Percentiles rank a stretch among this genome's conserved stretches.
Conservation (phyloP, 2,329 filamentous ascomycete genomes). For the Fusarium clavum region DNA sequence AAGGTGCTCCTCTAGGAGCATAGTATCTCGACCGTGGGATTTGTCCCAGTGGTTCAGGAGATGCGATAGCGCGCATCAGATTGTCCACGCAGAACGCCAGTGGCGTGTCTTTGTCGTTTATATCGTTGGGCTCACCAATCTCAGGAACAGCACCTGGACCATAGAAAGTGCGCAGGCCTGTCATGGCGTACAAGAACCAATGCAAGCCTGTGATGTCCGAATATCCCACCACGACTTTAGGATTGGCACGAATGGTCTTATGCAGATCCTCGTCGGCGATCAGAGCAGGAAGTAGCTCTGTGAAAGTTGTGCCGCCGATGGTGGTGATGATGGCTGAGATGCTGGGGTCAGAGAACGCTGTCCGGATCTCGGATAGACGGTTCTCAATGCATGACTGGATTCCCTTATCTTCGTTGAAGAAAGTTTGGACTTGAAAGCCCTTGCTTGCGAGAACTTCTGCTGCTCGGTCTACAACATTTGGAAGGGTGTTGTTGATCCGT, state of each 20-base stretch:
- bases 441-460: slow-evolving; percentile 45
- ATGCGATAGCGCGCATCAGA: slow-evolving; percentile 49
- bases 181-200: slow-evolving; percentile 54
- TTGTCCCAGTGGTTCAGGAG: slow-evolving; percentile 45
- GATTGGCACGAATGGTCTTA: slow-evolving; percentile 48
- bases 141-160: slow-evolving; percentile 55
- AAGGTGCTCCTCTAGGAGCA: slow-evolving; percentile 40
- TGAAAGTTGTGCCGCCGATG: slow-evolving; percentile 54
- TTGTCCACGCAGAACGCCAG: slow-evolving; percentile 49
- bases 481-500: slow-evolving; percentile 50
- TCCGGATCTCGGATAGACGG: slow-evolving; percentile 53
- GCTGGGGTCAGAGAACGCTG: slow-evolving; percentile 52
- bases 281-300: slow-evolving; percentile 54
- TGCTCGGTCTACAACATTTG: slow-evolving; percentile 49
- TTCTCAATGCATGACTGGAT: slow-evolving; percentile 52
- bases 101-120: slow-evolving; percentile 43
- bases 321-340: slow-evolving; percentile 55
- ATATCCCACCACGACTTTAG: slow-evolving; percentile 57
- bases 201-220: slow-evolving; percentile 58
- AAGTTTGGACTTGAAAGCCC: slow-evolving; percentile 51
- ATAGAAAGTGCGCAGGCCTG: slow-evolving; percentile 58
- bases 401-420: slow-evolving; percentile 49
- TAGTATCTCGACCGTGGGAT: slow-evolving; percentile 50
- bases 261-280: slow-evolving; percentile 53
- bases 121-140: slow-evolving; percentile 48